A percentile compares a stretch with the other conserved stretches of the same genome.
phyloP scores from a whole-genome alignment of 148 eudicot genomes.

The Silene conica region DNA sequence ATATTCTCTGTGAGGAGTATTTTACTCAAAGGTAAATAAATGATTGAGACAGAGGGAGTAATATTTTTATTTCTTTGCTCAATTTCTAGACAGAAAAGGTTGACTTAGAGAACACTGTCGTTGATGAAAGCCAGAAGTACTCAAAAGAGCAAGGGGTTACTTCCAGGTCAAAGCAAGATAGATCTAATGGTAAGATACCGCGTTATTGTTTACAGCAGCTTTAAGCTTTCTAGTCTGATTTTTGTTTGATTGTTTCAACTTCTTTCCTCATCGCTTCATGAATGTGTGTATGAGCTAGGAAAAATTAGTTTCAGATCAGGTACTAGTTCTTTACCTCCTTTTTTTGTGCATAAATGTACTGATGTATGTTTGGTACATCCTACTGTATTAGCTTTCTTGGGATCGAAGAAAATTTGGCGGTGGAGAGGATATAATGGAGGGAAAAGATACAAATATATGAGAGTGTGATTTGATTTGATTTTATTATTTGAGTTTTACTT shows the following conservation, averaged over 20 bases:
- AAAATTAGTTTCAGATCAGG: neutral
- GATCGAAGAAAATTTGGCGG: neutral
- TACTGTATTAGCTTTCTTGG: too few species aligned
- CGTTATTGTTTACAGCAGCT: neutral
- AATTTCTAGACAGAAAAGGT: constrained; percentile 83
- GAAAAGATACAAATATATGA: neutral
- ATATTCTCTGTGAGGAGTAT: too few species aligned
- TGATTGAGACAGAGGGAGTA: too few species aligned
- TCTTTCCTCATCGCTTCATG: neutral
- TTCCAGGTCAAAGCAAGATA: constrained; percentile 60
- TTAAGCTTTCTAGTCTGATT: neutral
- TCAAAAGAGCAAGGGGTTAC: constrained; percentile 54
- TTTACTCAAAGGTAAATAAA: too few species aligned
- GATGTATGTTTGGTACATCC: too few species aligned
- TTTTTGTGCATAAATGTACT: too few species aligned
- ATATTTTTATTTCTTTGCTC: neutral
- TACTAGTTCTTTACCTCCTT: neutral
- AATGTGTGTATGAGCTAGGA: constrained; percentile 8
- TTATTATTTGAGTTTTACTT: too few species aligned
- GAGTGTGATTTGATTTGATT: neutral
- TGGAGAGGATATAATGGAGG: neutral
- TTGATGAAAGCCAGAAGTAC: constrained; percentile 92
- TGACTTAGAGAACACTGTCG: constrained; percentile 94
- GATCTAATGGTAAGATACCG: constrained; percentile 56
- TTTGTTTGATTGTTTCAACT: neutral